Base-by-base conservation (phyloP, 2,329 filamentous ascomycete species). In the Elsinoe ampelina region DNA sequence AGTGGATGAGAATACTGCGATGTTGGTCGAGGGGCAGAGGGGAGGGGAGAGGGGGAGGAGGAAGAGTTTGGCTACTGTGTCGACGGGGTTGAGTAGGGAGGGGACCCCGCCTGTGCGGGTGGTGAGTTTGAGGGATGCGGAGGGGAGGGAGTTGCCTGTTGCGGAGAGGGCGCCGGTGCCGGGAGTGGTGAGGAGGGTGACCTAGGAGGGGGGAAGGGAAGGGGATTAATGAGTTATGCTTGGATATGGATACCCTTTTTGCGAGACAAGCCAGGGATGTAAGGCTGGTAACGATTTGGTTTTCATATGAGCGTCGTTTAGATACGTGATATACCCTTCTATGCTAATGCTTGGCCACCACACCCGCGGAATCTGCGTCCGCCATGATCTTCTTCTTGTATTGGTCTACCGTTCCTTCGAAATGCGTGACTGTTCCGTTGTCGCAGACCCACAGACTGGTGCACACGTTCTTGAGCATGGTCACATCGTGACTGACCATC, bases 401-500 rank as follows among this genome's bases (percentile, higher is more conserved):
- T 61, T 88, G 85, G 73, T 95, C 88, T 54, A 98, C 91, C 65
- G 95, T 91, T 34, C 93, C 93, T 60, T 87, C 84, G 74, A 98
- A 98, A 75, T 96, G 91, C 80, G 95, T 89, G 17, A 98, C 91
- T 1, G 86, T 93, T 8, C 93, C 93, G 58, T 86, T 79, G 70
- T 98, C 93, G 68, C 93, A 98, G 61, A 98, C 92, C 93, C 93
- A 98, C 67, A 98, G 75, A 69, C 85, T 93, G 52, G 79, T 93
- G 73, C 93, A 98, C 36, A 98, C 93, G 55, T 87, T 95, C 77
- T 95, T 90, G 71, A 98, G 72, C 89, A 98, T 96, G 1, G 93
- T 97, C 55, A 98, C 93, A 70, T 98, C 93, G 86, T 98, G 93
- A 67, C 88, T 95, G 58, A 98, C 93, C 90, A 98, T 97, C 66